Evolutionary conservation across 495 filamentous ascomycete species (phyloP), one percentile per base, ranked within the genome.

Genomic region (Xylaria cubensis): DNA sequence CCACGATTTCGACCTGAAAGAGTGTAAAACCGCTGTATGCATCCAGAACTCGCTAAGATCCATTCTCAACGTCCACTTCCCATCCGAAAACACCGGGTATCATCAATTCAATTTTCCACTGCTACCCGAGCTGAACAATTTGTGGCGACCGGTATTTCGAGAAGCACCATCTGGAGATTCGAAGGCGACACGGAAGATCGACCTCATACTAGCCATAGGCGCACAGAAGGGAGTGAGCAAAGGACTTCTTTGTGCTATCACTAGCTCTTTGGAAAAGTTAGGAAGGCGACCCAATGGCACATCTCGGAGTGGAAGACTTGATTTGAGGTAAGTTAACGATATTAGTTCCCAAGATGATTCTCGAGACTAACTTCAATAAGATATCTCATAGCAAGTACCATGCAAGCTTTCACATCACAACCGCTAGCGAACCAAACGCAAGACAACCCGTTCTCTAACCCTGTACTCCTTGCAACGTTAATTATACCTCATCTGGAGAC

Each of bases 401-500:
- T 86, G 83, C 84, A 86, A 71, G 76, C 78, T 3, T 85, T 84
- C 72, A 86, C 84, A 21, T 74, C 79, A 15, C 82, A 83, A 64
- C 83, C 83, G 0, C 67, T 85, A 21, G 68, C 82, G 13, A 80
- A 79, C 67, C 85, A 86, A 63, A 80, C 78, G 1, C 80, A 81
- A 29, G 81, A 81, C 65, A 86, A 85, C 72, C 84, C 83, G 12
- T 85, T 86, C 66, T 77, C 79, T 17, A 81, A 85, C 61, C 79
- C 80, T 24, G 55, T 79, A 6, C 75, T 84, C 26, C 76, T 86
- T 6, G 85, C 85, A 7, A 82, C 79, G 0, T 74, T 86, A 0
- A 79, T 86, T 36, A 79, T 86, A 29, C 83, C 84, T 0, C 84
- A 86, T 64, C 76, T 86, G 7, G 83, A 86, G 62, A 79, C 77